phyloP scores from a whole-genome alignment of 2,329 filamentous ascomycete species.

The Neofusicoccum cordaticola region DNA sequence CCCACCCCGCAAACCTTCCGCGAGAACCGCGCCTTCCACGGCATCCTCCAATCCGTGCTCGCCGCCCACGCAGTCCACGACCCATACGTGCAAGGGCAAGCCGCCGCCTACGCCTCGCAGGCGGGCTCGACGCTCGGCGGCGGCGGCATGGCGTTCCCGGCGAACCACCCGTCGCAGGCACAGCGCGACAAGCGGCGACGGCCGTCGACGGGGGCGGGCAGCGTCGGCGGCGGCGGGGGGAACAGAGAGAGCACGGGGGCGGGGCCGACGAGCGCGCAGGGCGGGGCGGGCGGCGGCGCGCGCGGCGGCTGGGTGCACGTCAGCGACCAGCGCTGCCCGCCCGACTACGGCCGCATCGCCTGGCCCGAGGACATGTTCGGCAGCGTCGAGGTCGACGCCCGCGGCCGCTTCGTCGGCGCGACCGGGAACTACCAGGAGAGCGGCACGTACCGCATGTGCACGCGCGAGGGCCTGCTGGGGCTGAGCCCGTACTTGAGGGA shows the following conservation, averaged over 20 bases:
- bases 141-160: slow-evolving; percentile 47
- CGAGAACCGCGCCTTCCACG: slow-evolving; percentile 56
- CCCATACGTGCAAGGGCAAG: slow-evolving; percentile 57
- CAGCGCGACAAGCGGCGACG: slow-evolving; percentile 21
- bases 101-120: slow-evolving; percentile 58
- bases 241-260: slow-evolving; percentile 54
- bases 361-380: slow-evolving; percentile 67
- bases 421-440: slow-evolving; percentile 59
- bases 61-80: slow-evolving; percentile 54
- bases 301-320: slow-evolving; percentile 63
- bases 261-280: slow-evolving; percentile 57
- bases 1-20: slow-evolving; percentile 55
- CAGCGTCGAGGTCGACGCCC: slow-evolving; percentile 59
- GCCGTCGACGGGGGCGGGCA: slow-evolving; percentile 19
- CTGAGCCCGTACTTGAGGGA: slow-evolving; percentile 49
- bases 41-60: slow-evolving; percentile 56
- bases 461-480: slow-evolving; percentile 57
- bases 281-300: slow-evolving; percentile 56
- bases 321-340: slow-evolving; percentile 58
- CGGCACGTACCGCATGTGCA: slow-evolving; percentile 61
- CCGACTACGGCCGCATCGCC: slow-evolving; percentile 63
- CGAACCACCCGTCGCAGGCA: slow-evolving; percentile 15
- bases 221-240: slow-evolving; percentile 34
- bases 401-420: slow-evolving; percentile 56
- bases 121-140: slow-evolving; percentile 54